phyloP scores from a whole-genome alignment of 225 moss, liverwort and hornwort genomes.

The Physcomitrium patens region DNA sequence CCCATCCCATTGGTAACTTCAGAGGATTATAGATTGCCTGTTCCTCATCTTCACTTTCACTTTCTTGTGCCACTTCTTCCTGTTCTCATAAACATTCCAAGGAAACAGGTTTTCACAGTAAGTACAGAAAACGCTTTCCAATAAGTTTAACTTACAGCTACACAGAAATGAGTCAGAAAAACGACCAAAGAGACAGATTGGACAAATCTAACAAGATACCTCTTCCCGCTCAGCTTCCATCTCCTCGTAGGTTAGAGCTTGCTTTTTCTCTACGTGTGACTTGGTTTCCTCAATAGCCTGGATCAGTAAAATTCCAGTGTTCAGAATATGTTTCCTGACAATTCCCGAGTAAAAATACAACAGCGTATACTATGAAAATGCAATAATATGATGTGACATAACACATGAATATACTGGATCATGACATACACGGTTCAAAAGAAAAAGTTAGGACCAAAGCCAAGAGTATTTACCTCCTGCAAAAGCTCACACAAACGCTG shows the following conservation, averaged over 20 bases:
- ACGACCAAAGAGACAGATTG: not conserved
- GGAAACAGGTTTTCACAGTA: constrained; percentile 1
- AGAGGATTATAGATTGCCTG: constrained; percentile 93
- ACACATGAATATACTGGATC: not conserved
- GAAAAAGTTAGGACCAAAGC: not conserved
- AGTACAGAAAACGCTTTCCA: not conserved
- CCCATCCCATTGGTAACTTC: constrained; percentile 96
- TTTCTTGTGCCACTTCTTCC: constrained; percentile 95
- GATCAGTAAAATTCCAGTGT: constrained; percentile 11
- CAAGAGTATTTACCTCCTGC: constrained; percentile 39
- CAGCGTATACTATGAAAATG: not conserved
- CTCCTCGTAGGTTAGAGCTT: constrained; percentile 72
- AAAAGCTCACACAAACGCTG: constrained; percentile 71
- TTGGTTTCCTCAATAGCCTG: constrained; percentile 73
- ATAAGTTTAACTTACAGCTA: not conserved
- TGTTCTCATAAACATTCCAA: constrained; percentile 41
- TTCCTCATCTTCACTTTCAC: constrained; percentile 97
- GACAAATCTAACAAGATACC: constrained; percentile 25
- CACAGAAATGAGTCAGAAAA: not conserved
- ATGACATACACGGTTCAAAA: not conserved
- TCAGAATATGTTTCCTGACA: not conserved
- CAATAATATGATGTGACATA: not conserved
- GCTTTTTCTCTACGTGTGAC: constrained; percentile 71
- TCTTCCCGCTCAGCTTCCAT: constrained; percentile 79
- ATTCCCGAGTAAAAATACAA: not conserved